A percentile compares a stretch with the other conserved stretches of the same genome.
phyloP scores from a whole-genome alignment of 305 asterid genomes.

The Fraxinus angustifolia region DNA sequence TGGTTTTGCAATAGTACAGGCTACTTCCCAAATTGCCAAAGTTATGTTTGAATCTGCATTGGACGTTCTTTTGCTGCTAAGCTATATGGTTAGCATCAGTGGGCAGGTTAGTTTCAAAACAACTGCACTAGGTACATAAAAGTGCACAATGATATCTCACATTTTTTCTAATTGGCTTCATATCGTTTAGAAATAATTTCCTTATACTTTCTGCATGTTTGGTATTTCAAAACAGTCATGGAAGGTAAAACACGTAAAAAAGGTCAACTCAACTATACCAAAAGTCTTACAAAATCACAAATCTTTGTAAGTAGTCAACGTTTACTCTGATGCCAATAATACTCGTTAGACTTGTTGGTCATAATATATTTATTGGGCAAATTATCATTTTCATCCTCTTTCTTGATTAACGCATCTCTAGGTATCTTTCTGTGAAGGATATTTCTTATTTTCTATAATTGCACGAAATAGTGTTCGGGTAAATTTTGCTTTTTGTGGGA shows the following conservation, averaged over 20 bases:
- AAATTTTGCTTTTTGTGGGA: background rate
- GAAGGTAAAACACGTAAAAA: conserved; percentile 16
- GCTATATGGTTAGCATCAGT: conserved; percentile 77
- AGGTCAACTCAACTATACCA: conserved; percentile 1
- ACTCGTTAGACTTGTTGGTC: background rate
- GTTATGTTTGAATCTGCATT: conserved; percentile 82
- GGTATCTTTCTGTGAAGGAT: conserved; percentile 1
- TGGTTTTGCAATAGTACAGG: conserved; percentile 64
- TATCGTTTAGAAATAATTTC: conserved; percentile 4
- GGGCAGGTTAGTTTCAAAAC: conserved; percentile 73
- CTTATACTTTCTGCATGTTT: conserved; percentile 8
- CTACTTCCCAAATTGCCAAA: conserved; percentile 85
- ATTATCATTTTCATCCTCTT: conserved; percentile 3
- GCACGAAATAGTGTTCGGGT: background rate
- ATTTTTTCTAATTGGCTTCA: background rate
- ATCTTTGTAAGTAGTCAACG: background rate
- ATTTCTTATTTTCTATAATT: conserved; percentile 4
- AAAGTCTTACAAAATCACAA: conserved; percentile 4
- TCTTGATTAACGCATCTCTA: background rate
- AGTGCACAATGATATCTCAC: background rate
- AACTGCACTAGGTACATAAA: conserved; percentile 7
- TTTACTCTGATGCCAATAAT: background rate
- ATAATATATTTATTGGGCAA: background rate
- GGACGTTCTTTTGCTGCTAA: conserved; percentile 78
- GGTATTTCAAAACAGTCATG: conserved; percentile 1